Evolutionary conservation across 2,329 filamentous ascomycete species (phyloP).

Genomic region (Escovopsis sp.): DNA sequence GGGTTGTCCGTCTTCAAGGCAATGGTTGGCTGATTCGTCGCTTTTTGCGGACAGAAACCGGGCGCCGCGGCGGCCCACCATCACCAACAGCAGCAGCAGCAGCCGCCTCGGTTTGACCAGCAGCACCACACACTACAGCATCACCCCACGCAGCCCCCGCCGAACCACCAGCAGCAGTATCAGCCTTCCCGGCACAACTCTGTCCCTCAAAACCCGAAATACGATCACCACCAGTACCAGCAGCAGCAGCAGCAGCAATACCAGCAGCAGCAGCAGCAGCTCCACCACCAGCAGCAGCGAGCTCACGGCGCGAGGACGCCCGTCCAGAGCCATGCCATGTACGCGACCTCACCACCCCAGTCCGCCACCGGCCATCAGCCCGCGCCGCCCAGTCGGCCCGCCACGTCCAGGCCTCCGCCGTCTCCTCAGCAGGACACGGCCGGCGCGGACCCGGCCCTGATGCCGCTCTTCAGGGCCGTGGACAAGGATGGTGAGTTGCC

Average conservation of each 20-base stretch:
- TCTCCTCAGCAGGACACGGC: constrained; percentile 40
- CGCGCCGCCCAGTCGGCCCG: constrained; percentile 33
- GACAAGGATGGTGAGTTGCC: constrained; percentile 65
- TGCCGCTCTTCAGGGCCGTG: constrained; percentile 78
- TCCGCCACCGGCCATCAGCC: constrained; percentile 29
- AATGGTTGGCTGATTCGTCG: too few species aligned
- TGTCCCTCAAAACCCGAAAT: too few species aligned
- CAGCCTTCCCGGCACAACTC: too few species aligned
- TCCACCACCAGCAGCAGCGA: constrained; percentile 21
- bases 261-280: constrained; percentile 12
- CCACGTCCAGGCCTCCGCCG: constrained; percentile 50
- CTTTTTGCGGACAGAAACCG: constrained; percentile 27
- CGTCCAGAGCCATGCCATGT: constrained; percentile 23
- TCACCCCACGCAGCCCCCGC: too few species aligned
- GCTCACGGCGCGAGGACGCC: constrained; percentile 34
- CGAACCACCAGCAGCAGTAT: too few species aligned
- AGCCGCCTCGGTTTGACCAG: too few species aligned
- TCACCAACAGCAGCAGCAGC: constrained; percentile 8
- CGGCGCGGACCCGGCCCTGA: constrained; percentile 55
- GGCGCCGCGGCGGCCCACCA: constrained; percentile 15
- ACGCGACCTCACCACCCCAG: constrained; percentile 38
- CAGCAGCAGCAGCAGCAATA: constrained; percentile 1
- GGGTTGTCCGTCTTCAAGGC: too few species aligned
- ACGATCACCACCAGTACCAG: constrained; percentile 5
- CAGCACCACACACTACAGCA: too few species aligned